Base-by-base conservation (phyloP, 1,284 basidiomycete species). In the Apiotrichum sp. region DNA sequence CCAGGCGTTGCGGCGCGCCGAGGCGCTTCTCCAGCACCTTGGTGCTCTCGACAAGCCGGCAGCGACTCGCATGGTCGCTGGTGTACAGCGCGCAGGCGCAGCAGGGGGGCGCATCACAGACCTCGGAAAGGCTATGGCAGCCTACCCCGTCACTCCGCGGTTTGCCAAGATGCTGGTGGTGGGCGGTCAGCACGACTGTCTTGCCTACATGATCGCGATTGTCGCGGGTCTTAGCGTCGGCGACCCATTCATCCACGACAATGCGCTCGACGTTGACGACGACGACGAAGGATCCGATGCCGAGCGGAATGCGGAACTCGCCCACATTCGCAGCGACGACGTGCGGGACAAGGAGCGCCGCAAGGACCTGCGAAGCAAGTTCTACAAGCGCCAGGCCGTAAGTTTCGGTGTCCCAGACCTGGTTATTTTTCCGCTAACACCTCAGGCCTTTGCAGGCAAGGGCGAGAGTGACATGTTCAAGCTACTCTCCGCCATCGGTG, bases 111-210 rank as follows among this genome's bases (percentile, higher is more conserved):
- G 83, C 58, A 89, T 98, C 58, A 98, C 93, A 1, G 83, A 91
- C 35, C 80, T 98, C 0, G 96, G 96, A 6, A 84, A 83, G 56
- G 82, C 86, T 3, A 98, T 99, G 95, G 83, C 90, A 1, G 77
- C 93, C 45, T 98, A 96, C 76, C 96, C 96, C 3, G 82, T 99
- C 36, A 85, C 88, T 4, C 96, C 96, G 6, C 81, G 96, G 35
- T 96, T 92, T 70, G 89, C 92, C 34, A 87, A 93, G 72, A 95
- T 98, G 90, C 79, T 98, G 38, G 90, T 92, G 13, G 86, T 88
- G 50, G 93, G 93, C 0, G 84, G 88, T 63, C 93, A 97, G 72
- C 87, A 96, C 66, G 87, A 84, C 4, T 98, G 93, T 72, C 74
- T 98, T 52, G 86, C 93, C 7, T 98, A 95, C 74, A 83, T 97